Base-by-base conservation (phyloP, 106 monocot genomes). In the Dioscorea alata region DNA sequence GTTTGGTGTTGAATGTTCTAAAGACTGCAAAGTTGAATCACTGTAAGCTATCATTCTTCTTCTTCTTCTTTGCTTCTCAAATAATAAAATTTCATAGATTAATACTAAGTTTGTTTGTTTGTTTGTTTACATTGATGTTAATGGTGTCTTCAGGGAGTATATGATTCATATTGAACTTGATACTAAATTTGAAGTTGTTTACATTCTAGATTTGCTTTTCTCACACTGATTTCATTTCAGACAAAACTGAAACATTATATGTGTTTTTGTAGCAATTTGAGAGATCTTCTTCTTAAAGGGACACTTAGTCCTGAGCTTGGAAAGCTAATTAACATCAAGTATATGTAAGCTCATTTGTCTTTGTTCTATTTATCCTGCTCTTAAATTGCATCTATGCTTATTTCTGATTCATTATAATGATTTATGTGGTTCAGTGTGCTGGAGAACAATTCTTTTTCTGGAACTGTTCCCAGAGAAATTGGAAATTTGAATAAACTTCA, bases 401-500 rank as follows among this genome's bases (percentile, higher is more conserved):
- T 42, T 42, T 42, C 10, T 42, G 9, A 42, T 42, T 42, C 42
- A 42, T 8, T 42, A 28, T 28, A 28, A 28, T 14, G n/a, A 14
- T 42, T 42, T 42, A 10, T 42, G 42, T 42, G 2, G 22, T 75
- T 31, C 77, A 85, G 83, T 22, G 64, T 64, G 21, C 70, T 85
- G 34, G 57, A 63, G 62, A 85, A 90, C 64, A 90, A 90, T 75
- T 85, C 78, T 34, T 90, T 83, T 57, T 83, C 57, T 21, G 82
- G 85, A 33, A 21, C 28, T 2, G 48, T 90, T 49, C 89, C 88
- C 56, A 70, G 25, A 69, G 85, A 78, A 49, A 64, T 82, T 56
- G 61, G 53, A 63, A 48, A 76, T 18, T 66, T 85, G 74, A 70
- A 60, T 16, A 68, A 74, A 13, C 64, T 85, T 23, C 57, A 82